Evolutionary conservation across 257 asterid genomes (phyloP), one percentile per base, ranked within the genome.

Genomic region (Capsicum pubescens): DNA sequence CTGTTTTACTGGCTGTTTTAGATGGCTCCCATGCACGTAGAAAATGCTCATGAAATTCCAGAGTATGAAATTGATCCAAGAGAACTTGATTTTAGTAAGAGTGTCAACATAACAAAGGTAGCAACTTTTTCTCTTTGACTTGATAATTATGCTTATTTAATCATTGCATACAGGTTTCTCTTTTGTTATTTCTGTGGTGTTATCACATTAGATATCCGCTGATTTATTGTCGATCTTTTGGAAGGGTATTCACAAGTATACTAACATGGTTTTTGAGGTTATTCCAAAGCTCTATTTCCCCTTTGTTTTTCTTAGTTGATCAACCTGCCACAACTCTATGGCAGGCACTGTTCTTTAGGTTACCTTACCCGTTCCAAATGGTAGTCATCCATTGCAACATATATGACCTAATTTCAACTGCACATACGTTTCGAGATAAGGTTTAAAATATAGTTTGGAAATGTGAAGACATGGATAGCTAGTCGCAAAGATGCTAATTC

Each of bases 1-100:
- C 57, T 44, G 35, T 44, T 70, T 17, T 70, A 17, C 57, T 70
- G 74, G 81, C 79, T 70, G 16, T 84, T 83, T 85, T 76, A 95
- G 98, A 87, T 90, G 94, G 97, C 97, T 86, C 97, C 97, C 79
- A 94, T 95, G 99, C 99, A 90, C 76, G 98, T 95, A 12, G 83
- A 90, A 84, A 90, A 90, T 89, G 91, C 91, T 32, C 90, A 92
- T 79, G 97, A 93, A 87, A 95, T 94, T 79, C 99, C 99, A 5
- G 99, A 94, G 78, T 95, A 95, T 87, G 99, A 95, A 88, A 92
- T 94, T 88, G 90, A 90, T 86, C 92, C 95, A 8, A 86, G 61
- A 71, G 99, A 94, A 87, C 94, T 95, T 66, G 99, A 95, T 86
- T 95, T 95, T 87, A 94, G 95, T 21, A 83, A 93, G 80, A 94